These are phyloP conservation scores for Nannochloris sp. DNA, from an alignment of 139 green algal species.

Conservation along the genomic window DNA sequence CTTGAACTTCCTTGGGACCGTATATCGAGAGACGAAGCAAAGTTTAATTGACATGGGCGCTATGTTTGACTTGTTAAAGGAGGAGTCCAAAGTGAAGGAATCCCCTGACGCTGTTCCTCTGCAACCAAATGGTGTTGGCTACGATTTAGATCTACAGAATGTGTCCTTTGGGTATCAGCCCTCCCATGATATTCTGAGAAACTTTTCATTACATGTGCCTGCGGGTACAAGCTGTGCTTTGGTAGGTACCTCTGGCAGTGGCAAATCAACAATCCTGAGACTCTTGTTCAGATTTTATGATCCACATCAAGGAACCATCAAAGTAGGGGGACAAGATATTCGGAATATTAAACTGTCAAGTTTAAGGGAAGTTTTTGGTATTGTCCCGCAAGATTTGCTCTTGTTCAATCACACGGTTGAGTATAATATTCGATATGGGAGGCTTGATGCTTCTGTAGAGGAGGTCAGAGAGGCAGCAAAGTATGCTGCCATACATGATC, in stretches of 20 bases:
- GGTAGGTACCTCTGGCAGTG: conserved; percentile 78
- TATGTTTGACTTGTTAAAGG: conserved; percentile 82
- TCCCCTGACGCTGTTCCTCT: conserved; percentile 29
- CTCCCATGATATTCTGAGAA: conserved; percentile 54
- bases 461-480: conserved; percentile 34
- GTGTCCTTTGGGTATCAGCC: conserved; percentile 64
- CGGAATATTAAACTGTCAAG: conserved; percentile 34
- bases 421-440: conserved; percentile 84
- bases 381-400: conserved; percentile 76
- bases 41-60: conserved; percentile 90
- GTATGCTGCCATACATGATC: conserved; percentile 67
- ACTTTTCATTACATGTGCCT: conserved; percentile 56
- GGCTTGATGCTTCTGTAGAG: conserved; percentile 44
- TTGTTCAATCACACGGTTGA: conserved; percentile 95
- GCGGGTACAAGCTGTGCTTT: conserved; percentile 78
- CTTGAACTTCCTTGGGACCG: conserved; percentile 95
- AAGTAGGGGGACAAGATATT: conserved; percentile 56
- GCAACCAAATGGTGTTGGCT: conserved; percentile 6
- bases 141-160: conserved; percentile 49
- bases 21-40: conserved; percentile 95
- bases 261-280: conserved; percentile 68
- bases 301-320: conserved; percentile 48
- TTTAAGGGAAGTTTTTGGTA: conserved; percentile 42
- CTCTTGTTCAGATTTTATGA: conserved; percentile 87
- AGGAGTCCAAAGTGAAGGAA: conserved; percentile 17